Conservation (phyloP, 2,329 filamentous ascomycete species). For the Scleromitrula shiraiana region DNA sequence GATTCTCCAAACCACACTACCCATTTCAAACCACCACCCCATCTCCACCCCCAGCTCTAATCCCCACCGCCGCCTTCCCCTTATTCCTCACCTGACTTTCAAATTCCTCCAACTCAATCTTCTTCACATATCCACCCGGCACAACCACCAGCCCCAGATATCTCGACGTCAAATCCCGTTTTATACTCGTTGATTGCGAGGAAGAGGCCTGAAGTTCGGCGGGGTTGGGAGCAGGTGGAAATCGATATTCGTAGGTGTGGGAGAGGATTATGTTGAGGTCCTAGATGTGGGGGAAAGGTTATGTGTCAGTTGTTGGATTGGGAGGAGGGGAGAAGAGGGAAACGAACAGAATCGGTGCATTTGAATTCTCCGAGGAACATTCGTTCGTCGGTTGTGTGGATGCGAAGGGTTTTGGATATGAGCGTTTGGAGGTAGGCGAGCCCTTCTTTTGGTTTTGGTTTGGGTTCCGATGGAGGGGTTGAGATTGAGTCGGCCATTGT, state of each 20-base stretch:
- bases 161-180: conserved; percentile 70
- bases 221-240: conserved; percentile 46
- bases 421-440: conserved; percentile 54
- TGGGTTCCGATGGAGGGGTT: not conserved
- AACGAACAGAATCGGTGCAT: conserved; percentile 80
- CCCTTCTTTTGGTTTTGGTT: conserved; percentile 38
- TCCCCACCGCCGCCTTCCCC: not conserved
- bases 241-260: conserved; percentile 82
- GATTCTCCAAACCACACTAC: too few species aligned
- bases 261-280: conserved; percentile 83
- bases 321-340: conserved; percentile 1
- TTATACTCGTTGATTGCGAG: conserved; percentile 30
- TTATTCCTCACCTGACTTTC: conserved; percentile 34
- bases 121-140: conserved; percentile 75
- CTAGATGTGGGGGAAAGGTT: conserved; percentile 36
- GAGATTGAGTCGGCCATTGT: not conserved
- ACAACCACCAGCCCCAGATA: conserved; percentile 87
- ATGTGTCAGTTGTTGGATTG: not conserved
- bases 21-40: too few species aligned
- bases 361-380: conserved; percentile 89
- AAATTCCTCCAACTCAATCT: conserved; percentile 81
- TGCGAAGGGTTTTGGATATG: conserved; percentile 68
- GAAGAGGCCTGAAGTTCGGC: not conserved
- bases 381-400: conserved; percentile 74
- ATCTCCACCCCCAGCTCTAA: not conserved